A percentile compares a stretch with the other conserved stretches of the same genome.
phyloP scores from a whole-genome alignment of 345 rosid species.

The Eucalyptus pumila region DNA sequence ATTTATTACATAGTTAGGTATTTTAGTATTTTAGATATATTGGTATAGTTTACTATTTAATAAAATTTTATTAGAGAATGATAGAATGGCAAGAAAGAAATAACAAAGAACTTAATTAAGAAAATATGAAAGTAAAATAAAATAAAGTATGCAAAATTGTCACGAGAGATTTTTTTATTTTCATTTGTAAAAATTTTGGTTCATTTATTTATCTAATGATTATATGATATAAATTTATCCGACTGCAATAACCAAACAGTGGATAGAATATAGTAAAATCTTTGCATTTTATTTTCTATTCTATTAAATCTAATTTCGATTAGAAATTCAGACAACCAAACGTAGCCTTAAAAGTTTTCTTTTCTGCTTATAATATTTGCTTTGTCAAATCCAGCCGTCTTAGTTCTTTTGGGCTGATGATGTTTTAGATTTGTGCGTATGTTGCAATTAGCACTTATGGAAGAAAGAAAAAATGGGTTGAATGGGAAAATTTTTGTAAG shows the following conservation, averaged over 20 bases:
- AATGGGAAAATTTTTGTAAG: not conserved
- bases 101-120: no score
- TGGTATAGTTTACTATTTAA: no score
- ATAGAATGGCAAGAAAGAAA: no score
- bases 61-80: no score
- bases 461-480: not conserved
- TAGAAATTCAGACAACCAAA: accelerated
- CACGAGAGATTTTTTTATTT: accelerated
- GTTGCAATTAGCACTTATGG: not conserved
- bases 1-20: no score
- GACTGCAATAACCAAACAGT: accelerated
- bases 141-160: no score
- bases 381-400: not conserved
- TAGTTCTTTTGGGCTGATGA: not conserved
- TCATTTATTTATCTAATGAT: no score
- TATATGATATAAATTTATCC: no score
- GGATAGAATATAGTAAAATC: accelerated
- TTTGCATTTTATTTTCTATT: no score
- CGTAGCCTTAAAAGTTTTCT: accelerated
- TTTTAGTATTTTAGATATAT: no score
- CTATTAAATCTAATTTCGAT: accelerated
- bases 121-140: no score
- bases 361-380: not conserved
- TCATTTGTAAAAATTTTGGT: accelerated
- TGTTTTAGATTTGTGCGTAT: not conserved